phyloP scores from a whole-genome alignment of 345 rosid species.

The Limnanthes douglasii region DNA sequence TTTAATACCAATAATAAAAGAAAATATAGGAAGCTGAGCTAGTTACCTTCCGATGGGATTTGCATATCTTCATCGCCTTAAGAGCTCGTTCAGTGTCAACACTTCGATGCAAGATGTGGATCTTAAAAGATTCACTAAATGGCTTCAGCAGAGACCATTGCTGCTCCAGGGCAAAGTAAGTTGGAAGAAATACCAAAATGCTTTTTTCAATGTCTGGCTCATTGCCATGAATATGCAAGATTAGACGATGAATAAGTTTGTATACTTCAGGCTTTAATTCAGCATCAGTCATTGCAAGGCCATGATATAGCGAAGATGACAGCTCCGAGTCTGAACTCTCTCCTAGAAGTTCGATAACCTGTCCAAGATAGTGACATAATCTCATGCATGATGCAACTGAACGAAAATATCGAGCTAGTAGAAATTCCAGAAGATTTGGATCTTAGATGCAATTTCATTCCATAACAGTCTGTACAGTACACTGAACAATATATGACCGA shows the following conservation, averaged over 20 bases:
- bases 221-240: conserved; percentile 49
- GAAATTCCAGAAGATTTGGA: conserved; percentile 1
- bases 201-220: conserved; percentile 84
- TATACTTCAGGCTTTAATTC: conserved; percentile 62
- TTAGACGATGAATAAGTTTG: conserved; percentile 54
- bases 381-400: too few relatives aligned
- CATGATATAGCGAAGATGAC: conserved; percentile 24
- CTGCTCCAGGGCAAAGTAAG: conserved; percentile 68
- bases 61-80: conserved; percentile 68
- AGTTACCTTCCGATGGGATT: conserved; percentile 77
- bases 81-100: conserved; percentile 80
- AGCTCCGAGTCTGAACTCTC: conserved; percentile 27
- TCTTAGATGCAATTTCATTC: conserved; percentile 1
- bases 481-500: neutral
- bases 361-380: conserved; percentile 9
- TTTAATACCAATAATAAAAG: too few relatives aligned
- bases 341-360: conserved; percentile 58
- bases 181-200: conserved; percentile 88
- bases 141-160: conserved; percentile 65
- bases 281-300: conserved; percentile 43
- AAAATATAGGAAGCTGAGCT: conserved; percentile 2
- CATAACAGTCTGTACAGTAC: neutral
- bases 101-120: conserved; percentile 81
- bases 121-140: conserved; percentile 38
- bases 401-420: too few relatives aligned